These are phyloP conservation scores for Kluyveromyces sp. DNA, from an alignment of 1,139 yeast species.

Conservation along the genomic window DNA sequence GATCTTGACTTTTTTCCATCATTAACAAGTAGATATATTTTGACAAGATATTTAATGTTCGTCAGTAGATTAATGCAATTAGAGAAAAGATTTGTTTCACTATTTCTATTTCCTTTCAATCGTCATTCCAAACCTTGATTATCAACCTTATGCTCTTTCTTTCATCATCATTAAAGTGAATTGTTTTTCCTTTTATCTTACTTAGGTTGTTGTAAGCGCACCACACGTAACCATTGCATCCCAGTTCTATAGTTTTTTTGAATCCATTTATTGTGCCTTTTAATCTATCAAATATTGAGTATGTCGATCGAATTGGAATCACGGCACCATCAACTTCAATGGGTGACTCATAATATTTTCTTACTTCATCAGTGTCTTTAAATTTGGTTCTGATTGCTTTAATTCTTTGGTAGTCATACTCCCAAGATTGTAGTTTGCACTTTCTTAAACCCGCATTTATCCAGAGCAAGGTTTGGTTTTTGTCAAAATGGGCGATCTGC, in stretches of 20 bases:
- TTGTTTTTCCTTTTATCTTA: background rate
- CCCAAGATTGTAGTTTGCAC: slow-evolving; percentile 43
- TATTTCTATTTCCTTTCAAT: background rate
- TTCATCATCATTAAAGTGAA: slow-evolving; percentile 2
- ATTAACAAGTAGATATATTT: no score
- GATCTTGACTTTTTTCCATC: no score
- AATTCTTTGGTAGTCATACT: slow-evolving; percentile 9
- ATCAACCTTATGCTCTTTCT: background rate
- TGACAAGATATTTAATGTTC: no score
- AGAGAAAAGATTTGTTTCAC: no score
- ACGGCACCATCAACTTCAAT: slow-evolving; percentile 12
- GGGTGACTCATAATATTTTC: slow-evolving; percentile 11
- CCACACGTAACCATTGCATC: slow-evolving; percentile 10
- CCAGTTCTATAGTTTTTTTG: slow-evolving; percentile 3
- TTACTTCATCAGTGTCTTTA: slow-evolving; percentile 7
- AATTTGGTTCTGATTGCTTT: slow-evolving; percentile 7
- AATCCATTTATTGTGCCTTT: slow-evolving; percentile 4
- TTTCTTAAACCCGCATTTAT: slow-evolving; percentile 58
- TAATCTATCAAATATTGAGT: background rate
- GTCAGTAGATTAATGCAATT: no score
- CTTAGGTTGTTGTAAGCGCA: slow-evolving; percentile 7
- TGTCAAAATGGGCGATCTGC: slow-evolving; percentile 60
- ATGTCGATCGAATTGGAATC: slow-evolving; percentile 8
- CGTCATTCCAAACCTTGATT: slow-evolving; percentile 1
- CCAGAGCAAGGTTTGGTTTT: slow-evolving; percentile 48